phyloP scores from a whole-genome alignment of 176 grass and related monocot species.

The Lolium multiflorum region DNA sequence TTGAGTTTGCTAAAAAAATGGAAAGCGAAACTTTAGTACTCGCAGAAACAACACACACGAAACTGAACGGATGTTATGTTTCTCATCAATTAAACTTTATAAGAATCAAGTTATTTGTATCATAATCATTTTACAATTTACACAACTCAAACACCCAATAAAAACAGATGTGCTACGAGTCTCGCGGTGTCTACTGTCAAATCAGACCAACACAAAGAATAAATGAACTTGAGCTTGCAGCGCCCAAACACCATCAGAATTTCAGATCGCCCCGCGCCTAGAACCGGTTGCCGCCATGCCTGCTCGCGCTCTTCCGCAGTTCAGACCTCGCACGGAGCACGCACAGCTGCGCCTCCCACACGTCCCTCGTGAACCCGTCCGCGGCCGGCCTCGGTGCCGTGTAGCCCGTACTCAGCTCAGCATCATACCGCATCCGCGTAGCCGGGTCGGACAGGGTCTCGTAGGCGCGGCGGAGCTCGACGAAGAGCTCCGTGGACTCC shows the following conservation, averaged over 20 bases:
- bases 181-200: neutral
- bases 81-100: neutral
- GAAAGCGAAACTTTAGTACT: too few species aligned
- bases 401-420: constrained; percentile 25
- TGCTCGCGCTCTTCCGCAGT: constrained; percentile 25
- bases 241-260: neutral
- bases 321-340: constrained; percentile 44
- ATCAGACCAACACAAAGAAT: neutral
- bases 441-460: constrained; percentile 74
- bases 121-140: neutral
- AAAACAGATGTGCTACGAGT: constrained; percentile 36
- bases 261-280: neutral
- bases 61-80: too few species aligned
- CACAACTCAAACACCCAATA: constrained; percentile 22
- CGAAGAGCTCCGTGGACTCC: constrained; percentile 65
- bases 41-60: too few species aligned
- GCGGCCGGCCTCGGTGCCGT: neutral
- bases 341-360: constrained; percentile 63
- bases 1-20: too few species aligned
- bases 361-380: constrained; percentile 38
- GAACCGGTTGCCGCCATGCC: neutral
- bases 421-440: constrained; percentile 56
- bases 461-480: constrained; percentile 79
- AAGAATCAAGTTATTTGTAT: constrained; percentile 5
- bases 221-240: too few species aligned